Evolutionary conservation across 1,139 yeast genomes (phyloP).

Genomic region (Hansenula lynferdii): DNA sequence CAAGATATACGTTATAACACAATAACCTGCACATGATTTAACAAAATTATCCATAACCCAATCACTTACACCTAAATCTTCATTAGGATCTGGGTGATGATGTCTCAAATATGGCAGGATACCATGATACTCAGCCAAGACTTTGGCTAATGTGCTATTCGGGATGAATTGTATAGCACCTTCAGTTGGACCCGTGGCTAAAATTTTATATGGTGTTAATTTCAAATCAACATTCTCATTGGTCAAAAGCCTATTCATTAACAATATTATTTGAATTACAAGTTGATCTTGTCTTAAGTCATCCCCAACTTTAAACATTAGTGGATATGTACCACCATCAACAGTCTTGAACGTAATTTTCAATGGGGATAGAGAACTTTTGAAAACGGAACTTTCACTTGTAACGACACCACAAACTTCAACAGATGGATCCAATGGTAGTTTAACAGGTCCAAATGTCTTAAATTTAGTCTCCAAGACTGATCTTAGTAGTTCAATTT

Average conservation of each 20-base stretch:
- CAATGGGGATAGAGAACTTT: slow-evolving; percentile 84
- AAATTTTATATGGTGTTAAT: slow-evolving; percentile 82
- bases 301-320: slow-evolving; percentile 95
- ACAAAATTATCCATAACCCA: slow-evolving; percentile 91
- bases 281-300: slow-evolving; percentile 95
- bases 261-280: slow-evolving; percentile 83
- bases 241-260: slow-evolving; percentile 86
- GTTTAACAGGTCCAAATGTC: slow-evolving; percentile 22
- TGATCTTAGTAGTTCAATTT: slow-evolving; percentile 41
- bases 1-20: slow-evolving; percentile 88
- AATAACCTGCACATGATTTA: slow-evolving; percentile 95
- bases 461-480: slow-evolving; percentile 29
- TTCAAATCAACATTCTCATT: slow-evolving; percentile 88
- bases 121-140: slow-evolving; percentile 67
- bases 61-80: slow-evolving; percentile 69
- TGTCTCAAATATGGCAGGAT: slow-evolving; percentile 65
- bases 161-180: slow-evolving; percentile 94
- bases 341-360: slow-evolving; percentile 73
- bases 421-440: slow-evolving; percentile 34
- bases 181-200: slow-evolving; percentile 87
- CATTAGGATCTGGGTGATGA: slow-evolving; percentile 53
- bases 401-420: slow-evolving; percentile 73
- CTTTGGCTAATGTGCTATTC: slow-evolving; percentile 83
- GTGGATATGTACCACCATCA: slow-evolving; percentile 55
- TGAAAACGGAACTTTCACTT: slow-evolving; percentile 80